These are phyloP conservation scores for Priceomyces haplophilus DNA, from an alignment of 805 yeast genomes.

Conservation along the genomic window DNA sequence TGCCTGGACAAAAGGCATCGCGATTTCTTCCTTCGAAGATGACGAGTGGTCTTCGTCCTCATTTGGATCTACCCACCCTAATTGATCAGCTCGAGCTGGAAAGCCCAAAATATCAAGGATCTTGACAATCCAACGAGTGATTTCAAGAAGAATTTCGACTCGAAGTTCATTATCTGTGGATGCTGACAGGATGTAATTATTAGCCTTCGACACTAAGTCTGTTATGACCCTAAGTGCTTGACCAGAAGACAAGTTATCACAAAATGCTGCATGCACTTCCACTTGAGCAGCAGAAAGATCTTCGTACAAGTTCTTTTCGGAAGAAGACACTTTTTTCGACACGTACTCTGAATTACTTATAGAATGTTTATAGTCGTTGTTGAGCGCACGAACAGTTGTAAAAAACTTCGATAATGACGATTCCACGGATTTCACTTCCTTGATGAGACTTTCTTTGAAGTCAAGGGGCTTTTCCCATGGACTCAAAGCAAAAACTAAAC, in stretches of 20 bases:
- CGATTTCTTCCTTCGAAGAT: constrained; percentile 55
- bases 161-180: constrained; percentile 43
- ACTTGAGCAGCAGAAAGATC: constrained; percentile 51
- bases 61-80: constrained; percentile 72
- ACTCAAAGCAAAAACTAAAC: constrained; percentile 86
- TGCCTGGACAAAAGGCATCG: constrained; percentile 76
- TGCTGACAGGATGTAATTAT: constrained; percentile 61
- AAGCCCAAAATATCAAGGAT: constrained; percentile 76
- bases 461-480: constrained; percentile 93
- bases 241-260: constrained; percentile 86
- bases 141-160: constrained; percentile 63
- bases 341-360: constrained; percentile 46
- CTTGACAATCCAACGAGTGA: constrained; percentile 67
- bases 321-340: constrained; percentile 56
- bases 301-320: constrained; percentile 55
- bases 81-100: constrained; percentile 57
- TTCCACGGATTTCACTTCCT: constrained; percentile 77
- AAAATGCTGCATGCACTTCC: constrained; percentile 71
- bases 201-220: constrained; percentile 68
- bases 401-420: constrained; percentile 77
- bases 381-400: constrained; percentile 79
- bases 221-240: constrained; percentile 60
- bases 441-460: constrained; percentile 76
- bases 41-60: constrained; percentile 15
- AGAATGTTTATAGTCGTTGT: constrained; percentile 57